These are phyloP conservation scores for Globisporangium spinosum DNA, from an alignment of 352 stramenopile genomes.

Conservation along the genomic window DNA sequence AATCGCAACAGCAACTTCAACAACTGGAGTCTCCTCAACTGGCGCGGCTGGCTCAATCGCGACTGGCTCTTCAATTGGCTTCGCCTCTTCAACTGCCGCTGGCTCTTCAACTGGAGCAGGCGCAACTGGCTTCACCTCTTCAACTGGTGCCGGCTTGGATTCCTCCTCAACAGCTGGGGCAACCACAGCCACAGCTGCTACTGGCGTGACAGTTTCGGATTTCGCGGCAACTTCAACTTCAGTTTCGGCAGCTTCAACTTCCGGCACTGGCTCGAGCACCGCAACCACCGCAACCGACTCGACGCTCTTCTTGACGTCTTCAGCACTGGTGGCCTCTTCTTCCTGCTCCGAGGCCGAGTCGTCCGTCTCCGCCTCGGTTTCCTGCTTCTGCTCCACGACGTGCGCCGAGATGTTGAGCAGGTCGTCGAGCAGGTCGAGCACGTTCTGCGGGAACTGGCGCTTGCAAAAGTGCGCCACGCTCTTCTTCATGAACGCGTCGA, in stretches of 20 bases:
- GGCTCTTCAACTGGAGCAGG: background rate
- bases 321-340: background rate
- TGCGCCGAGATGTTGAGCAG: conserved; percentile 53
- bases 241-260: conserved; percentile 1
- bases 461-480: conserved; percentile 52
- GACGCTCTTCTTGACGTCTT: conserved; percentile 11
- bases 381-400: conserved; percentile 18
- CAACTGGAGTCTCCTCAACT: conserved; percentile 4
- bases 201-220: background rate
- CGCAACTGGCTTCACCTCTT: background rate
- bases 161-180: conserved; percentile 3
- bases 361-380: conserved; percentile 15
- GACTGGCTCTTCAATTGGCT: background rate
- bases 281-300: background rate
- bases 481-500: conserved; percentile 61
- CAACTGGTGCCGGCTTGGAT: background rate
- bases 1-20: background rate
- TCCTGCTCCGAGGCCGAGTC: conserved; percentile 17
- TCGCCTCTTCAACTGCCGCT: background rate
- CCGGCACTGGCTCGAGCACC: background rate
- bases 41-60: background rate
- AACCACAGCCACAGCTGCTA: conserved; percentile 2
- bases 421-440: conserved; percentile 45
- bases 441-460: conserved; percentile 32
- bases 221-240: background rate